A percentile compares a stretch with the other conserved stretches of the same genome.
Evolutionary conservation across 257 asterid genomes (phyloP).

Genomic region (Mitragyna speciosa): DNA sequence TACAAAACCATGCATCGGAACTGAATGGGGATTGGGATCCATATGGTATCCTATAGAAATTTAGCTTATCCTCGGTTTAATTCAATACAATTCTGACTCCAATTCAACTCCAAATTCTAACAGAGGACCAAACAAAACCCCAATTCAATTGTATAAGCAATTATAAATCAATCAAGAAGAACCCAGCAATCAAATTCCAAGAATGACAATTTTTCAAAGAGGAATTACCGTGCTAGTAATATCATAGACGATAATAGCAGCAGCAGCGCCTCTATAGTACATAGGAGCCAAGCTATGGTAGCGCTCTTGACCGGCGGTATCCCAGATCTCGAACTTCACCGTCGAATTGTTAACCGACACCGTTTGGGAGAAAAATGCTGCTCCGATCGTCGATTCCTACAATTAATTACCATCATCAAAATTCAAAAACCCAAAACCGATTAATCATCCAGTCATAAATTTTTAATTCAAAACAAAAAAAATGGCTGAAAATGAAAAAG

Average conservation of each 20-base stretch:
- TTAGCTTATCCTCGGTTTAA: too few relatives aligned
- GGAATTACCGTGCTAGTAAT: conserved; percentile 70
- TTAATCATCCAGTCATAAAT: not conserved
- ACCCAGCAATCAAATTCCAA: too few relatives aligned
- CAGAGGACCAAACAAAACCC: too few relatives aligned
- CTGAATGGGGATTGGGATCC: too few relatives aligned
- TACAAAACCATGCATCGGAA: too few relatives aligned
- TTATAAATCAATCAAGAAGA: too few relatives aligned
- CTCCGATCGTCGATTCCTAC: conserved; percentile 98
- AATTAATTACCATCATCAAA: not conserved
- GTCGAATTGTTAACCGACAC: conserved; percentile 75
- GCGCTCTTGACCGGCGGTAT: conserved; percentile 98
- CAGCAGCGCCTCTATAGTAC: conserved; percentile 98
- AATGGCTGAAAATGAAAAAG: too few relatives aligned
- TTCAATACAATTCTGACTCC: too few relatives aligned
- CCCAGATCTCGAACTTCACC: conserved; percentile 98
- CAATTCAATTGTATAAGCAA: too few relatives aligned
- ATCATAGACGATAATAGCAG: conserved; percentile 91
- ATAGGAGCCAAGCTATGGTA: conserved; percentile 98
- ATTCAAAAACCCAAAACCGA: conserved; percentile 1
- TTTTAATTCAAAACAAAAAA: not conserved
- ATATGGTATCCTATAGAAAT: too few relatives aligned
- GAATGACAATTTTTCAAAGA: too few relatives aligned
- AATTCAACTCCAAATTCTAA: too few relatives aligned
- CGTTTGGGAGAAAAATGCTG: conserved; percentile 89